Evolutionary conservation across 495 filamentous ascomycete genomes (phyloP), one percentile per base, ranked within the genome.

Genomic region (Aspergillus affinis): DNA sequence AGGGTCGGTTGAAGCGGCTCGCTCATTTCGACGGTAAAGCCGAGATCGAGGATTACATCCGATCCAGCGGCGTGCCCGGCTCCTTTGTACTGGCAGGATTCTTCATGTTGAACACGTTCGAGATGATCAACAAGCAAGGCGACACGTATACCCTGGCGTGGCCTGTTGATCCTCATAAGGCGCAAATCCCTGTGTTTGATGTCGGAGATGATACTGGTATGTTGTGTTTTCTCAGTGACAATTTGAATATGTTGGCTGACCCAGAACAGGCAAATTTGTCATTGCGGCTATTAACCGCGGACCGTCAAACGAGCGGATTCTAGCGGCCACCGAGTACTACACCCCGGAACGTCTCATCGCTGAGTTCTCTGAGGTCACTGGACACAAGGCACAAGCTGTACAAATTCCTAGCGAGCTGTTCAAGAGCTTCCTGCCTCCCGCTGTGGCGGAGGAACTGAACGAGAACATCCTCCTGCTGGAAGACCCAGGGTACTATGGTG

Each of bases 21-120:
- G 67, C 75, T 19, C 84, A 88, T 70, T 90, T 88, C 63, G 85
- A 88, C 67, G 65, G 69, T 58, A 90, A 89, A 68, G 83, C 84
- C n/a, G 62, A 75, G 6, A 76, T 88, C 18, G 85, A 83, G 48
- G 72, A 82, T 13, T 88, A 89, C 65, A 79, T 86, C 58, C 64
- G 81, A 73, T 19, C 51, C 51, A 50, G 18, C 13, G 78, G 73
- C 18, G 65, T 88, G 7, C 77, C 80, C 0, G 75, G 79, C 51
- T 82, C 83, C 0, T 88, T 82, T 63, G 78, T 87, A 61, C 61
- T 83, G 36, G 76, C 84, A 2, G 86, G 82, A 3, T 80, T 79
- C 62, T 88, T 80, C 75, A 87, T 86, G 84, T 71, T 72, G 57
- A 85, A 84, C 65, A 56, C 74, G 18, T 58, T 61, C 27, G 48